A percentile compares a stretch with the other conserved stretches of the same genome.
Evolutionary conservation across 352 stramenopile genomes (phyloP).

Genomic region (Thalassiosira exigua): DNA sequence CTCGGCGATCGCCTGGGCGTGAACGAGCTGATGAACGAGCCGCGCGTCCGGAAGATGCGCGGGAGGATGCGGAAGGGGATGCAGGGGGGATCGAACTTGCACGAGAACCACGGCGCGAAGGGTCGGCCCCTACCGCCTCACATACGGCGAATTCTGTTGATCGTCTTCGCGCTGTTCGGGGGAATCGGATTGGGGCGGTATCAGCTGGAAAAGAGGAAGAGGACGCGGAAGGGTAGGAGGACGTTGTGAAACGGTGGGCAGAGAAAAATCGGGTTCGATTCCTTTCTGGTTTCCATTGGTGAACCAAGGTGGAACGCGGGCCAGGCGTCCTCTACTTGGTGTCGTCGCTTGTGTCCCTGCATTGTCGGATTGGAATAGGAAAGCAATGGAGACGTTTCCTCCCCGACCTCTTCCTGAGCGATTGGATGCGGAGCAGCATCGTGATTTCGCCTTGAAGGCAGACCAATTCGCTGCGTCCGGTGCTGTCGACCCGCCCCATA

Average conservation of each 20-base stretch:
- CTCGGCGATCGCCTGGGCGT: constrained; percentile 8
- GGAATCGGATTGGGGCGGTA: constrained; percentile 24
- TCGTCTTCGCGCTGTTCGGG: constrained; percentile 21
- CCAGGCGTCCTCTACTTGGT: no score
- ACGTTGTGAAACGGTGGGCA: constrained; percentile 18
- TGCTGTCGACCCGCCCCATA: no score
- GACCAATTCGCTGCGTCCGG: no score
- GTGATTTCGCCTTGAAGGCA: no score
- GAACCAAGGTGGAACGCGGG: no score
- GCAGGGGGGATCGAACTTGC: background rate
- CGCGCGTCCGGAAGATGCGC: constrained; percentile 1
- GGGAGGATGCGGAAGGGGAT: constrained; percentile 11
- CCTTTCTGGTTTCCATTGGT: no score
- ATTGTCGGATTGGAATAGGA: no score
- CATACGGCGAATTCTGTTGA: constrained; percentile 13
- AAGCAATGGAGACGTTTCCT: no score
- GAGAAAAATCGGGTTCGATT: no score
- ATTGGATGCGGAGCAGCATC: no score
- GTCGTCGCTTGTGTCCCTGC: no score
- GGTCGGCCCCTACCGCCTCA: constrained; percentile 21
- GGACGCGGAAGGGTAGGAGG: constrained; percentile 23
- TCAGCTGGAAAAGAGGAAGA: constrained; percentile 34
- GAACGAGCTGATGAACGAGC: constrained; percentile 23
- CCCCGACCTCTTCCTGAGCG: no score
- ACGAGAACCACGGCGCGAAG: constrained; percentile 15